These are phyloP conservation scores for Eucalyptus decipiens DNA, from an alignment of 345 rosid species.

Conservation along the genomic window DNA sequence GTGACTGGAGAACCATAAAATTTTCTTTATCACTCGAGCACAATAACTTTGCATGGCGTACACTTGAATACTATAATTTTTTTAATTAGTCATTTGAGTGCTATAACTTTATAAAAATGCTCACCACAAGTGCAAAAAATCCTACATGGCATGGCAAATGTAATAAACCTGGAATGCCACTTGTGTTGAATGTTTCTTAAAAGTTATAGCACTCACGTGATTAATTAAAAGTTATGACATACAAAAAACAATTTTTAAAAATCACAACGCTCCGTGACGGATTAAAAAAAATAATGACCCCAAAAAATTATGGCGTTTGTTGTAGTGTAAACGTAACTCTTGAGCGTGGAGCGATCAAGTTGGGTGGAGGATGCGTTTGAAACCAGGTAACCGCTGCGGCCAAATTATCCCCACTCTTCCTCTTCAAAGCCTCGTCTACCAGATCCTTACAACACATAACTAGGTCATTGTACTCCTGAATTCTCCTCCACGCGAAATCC, in stretches of 20 bases:
- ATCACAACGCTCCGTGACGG: accelerated
- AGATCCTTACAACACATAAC: constrained; percentile 58
- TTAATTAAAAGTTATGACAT: not conserved
- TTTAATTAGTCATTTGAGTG: not conserved
- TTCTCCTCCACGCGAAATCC: constrained; percentile 75
- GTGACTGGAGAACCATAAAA: accelerated
- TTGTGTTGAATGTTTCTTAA: too few species aligned
- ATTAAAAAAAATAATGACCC: not conserved
- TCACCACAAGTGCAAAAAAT: not conserved
- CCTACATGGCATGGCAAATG: not conserved
- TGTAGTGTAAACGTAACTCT: constrained; percentile 11
- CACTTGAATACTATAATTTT: too few species aligned
- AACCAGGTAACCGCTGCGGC: constrained; percentile 68
- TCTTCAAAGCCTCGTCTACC: constrained; percentile 70
- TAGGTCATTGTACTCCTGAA: constrained; percentile 80
- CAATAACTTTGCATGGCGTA: not conserved
- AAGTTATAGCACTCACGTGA: too few species aligned
- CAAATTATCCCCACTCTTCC: constrained; percentile 78
- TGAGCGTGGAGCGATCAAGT: constrained; percentile 42
- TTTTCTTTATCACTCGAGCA: not conserved
- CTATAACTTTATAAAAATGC: not conserved
- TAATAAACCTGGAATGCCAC: too few species aligned
- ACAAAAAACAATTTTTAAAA: not conserved
- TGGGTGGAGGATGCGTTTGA: constrained; percentile 55
- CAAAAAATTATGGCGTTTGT: not conserved